Base-by-base conservation (phyloP, 2,329 filamentous ascomycete species). In the Sarocladium strictum region DNA sequence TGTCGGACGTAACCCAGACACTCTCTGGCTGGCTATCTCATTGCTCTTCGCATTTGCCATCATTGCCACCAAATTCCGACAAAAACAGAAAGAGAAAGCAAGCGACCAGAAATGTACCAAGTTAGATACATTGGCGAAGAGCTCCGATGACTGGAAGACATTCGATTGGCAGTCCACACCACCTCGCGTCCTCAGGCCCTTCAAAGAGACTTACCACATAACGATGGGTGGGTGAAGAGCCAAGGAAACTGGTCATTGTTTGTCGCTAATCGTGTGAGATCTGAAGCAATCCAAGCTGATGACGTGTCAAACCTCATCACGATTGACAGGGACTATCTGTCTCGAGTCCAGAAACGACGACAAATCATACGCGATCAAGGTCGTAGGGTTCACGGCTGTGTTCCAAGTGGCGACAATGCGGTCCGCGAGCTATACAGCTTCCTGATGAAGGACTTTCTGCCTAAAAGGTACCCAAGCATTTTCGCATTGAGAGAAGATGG, bases 151-250 rank as follows among this genome's bases (percentile, higher is more conserved):
- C 27, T 51, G 19, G n/a, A 37, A 57, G 0, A 59, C 64, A 3
- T 73, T 76, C 55, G 65, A 76, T 57, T 77, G 75, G 71, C 62
- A 67, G 35, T 56, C 61, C 1, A 66, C 65, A 1, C 63, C 68
- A 9, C 75, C 76, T 0, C 57, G 61, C 2, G 67, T 70, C 35
- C 68, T 76, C 33, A 68, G 77, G 2, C 77, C 76, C 0, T 80
- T 78, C 62, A 80, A 79, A 62, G 72, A 76, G 0, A 70, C 71
- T 2, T 81, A 79, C 59, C 67, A 80, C 59, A 79, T 81, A 56
- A 79, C 76, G 0, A 81, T 82, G 77, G 78, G 78, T 76, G 60
- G 29, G 62, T 59, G 17, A 19, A 23, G 27, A n/a, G 10, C 17
- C 3, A 51, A 43, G 11, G 55, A 21, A 17, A 17, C n/a, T 53